Percentiles rank a stretch among this genome's conserved stretches.
These are phyloP conservation scores for Panicum hallii DNA, from an alignment of 202 grass and related monocot species.

Conservation along the genomic window DNA sequence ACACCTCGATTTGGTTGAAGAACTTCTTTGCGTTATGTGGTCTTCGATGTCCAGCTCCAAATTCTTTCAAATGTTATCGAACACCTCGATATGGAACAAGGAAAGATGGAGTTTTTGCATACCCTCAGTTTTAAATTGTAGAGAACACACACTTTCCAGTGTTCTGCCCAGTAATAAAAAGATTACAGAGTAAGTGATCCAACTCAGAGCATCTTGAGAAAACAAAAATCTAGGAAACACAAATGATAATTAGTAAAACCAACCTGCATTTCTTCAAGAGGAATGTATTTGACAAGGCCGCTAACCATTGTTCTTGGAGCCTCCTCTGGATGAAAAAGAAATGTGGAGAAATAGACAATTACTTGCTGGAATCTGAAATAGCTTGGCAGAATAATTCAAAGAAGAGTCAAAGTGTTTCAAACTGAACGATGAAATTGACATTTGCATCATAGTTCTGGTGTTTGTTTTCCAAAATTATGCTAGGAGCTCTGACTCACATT, in stretches of 20 bases:
- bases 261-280: constrained; percentile 98
- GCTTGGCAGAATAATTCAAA: constrained; percentile 8
- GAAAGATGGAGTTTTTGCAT: too few relatives aligned
- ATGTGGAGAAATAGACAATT: neutral
- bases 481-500: neutral
- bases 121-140: constrained; percentile 79
- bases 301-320: constrained; percentile 87
- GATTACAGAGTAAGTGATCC: constrained; percentile 20
- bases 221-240: neutral
- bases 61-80: too few relatives aligned
- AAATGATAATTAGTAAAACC: constrained; percentile 10
- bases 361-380: constrained; percentile 35
- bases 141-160: constrained; percentile 85
- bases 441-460: neutral
- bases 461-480: neutral
- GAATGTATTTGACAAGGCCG: constrained; percentile 93
- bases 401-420: neutral
- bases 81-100: too few relatives aligned
- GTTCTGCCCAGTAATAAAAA: constrained; percentile 55
- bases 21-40: too few relatives aligned
- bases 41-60: too few relatives aligned
- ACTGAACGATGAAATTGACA: neutral
- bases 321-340: constrained; percentile 54
- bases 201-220: neutral
- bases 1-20: too few relatives aligned